These are phyloP conservation scores for Torulaspora quercuum DNA, from an alignment of 805 yeast species.

Conservation along the genomic window DNA sequence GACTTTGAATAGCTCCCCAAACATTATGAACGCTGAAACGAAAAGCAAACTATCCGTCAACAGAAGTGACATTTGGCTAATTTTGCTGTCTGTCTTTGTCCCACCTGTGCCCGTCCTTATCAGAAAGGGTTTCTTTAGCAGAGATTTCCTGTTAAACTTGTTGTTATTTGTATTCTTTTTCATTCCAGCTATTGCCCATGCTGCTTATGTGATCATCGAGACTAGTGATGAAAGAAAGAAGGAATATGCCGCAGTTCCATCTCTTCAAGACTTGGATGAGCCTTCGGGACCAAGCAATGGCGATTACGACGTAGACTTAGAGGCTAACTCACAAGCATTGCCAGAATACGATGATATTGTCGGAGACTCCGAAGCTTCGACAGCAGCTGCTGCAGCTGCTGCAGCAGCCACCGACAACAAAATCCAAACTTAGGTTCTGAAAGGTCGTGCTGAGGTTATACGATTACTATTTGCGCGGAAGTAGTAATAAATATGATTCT, in stretches of 20 bases:
- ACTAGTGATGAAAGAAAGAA: conserved; percentile 24
- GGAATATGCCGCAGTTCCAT: conserved; percentile 10
- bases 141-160: conserved; percentile 24
- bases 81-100: conserved; percentile 21
- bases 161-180: conserved; percentile 21
- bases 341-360: conserved; percentile 25
- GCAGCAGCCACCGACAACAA: conserved; percentile 22
- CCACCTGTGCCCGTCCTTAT: conserved; percentile 28
- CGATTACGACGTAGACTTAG: conserved; percentile 20
- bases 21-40: conserved; percentile 3
- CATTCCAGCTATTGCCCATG: conserved; percentile 31
- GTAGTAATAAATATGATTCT: conserved; percentile 1
- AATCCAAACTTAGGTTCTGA: conserved; percentile 18
- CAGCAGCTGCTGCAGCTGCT: conserved; percentile 8
- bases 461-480: no score
- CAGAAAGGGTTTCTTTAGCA: conserved; percentile 24
- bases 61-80: conserved; percentile 24
- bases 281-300: conserved; percentile 18
- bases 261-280: conserved; percentile 10
- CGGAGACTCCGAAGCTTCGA: conserved; percentile 1
- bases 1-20: not conserved
- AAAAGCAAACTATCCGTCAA: conserved; percentile 21
- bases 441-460: no score
- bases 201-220: conserved; percentile 26
- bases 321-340: conserved; percentile 12